phyloP scores from a whole-genome alignment of 768 basidiomycete species.

The Daedalea quercina region DNA sequence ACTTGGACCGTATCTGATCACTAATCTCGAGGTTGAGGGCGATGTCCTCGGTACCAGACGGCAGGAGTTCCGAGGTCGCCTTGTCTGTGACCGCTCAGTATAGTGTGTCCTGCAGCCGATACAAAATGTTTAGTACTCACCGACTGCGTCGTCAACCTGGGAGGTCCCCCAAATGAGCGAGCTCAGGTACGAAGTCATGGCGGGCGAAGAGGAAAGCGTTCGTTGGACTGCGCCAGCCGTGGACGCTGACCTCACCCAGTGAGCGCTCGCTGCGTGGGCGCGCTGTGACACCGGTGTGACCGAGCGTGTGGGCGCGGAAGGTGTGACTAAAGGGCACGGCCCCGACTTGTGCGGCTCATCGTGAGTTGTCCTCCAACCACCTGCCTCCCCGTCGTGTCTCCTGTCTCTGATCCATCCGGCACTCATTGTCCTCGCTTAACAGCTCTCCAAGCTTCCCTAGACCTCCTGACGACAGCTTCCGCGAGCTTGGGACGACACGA shows the following conservation, averaged over 20 bases:
- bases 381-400: constrained; percentile 20
- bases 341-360: constrained; percentile 5
- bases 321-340: constrained; percentile 12
- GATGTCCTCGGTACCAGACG: constrained; percentile 82
- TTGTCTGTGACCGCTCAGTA: constrained; percentile 51
- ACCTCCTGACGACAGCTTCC: neutral
- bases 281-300: constrained; percentile 7
- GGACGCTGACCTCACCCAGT: too few species aligned
- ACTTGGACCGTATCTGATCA: constrained; percentile 92
- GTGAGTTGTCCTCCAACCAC: constrained; percentile 23
- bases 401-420: constrained; percentile 11
- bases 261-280: constrained; percentile 6
- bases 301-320: constrained; percentile 3
- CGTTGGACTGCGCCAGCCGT: neutral
- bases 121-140: constrained; percentile 34
- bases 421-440: constrained; percentile 1
- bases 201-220: constrained; percentile 6
- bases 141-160: constrained; percentile 77
- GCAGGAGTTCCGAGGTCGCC: constrained; percentile 87
- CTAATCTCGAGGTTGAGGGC: constrained; percentile 93
- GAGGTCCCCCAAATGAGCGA: constrained; percentile 78
- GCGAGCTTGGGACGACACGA: neutral
- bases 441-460: neutral
- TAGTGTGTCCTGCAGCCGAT: constrained; percentile 6
- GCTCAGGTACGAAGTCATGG: constrained; percentile 51